These are phyloP conservation scores for Ganoderma boninense DNA, from an alignment of 1,284 basidiomycete species.

Conservation along the genomic window DNA sequence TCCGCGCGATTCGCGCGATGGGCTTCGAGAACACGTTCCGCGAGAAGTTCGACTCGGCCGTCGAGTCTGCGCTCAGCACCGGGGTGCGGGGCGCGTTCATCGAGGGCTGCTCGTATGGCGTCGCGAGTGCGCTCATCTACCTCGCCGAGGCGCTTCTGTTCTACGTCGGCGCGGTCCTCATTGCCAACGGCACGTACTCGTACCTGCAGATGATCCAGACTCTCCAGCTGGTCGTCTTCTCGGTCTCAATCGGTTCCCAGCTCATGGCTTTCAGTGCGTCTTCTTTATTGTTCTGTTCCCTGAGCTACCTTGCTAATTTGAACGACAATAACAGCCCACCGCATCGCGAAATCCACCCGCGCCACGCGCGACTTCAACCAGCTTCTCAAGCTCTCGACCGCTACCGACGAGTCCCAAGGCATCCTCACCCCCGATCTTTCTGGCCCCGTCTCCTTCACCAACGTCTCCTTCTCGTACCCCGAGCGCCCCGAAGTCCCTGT, in stretches of 20 bases:
- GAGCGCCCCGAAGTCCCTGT: slow-evolving; percentile 78
- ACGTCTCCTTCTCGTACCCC: slow-evolving; percentile 87
- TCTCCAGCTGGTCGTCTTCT: slow-evolving; percentile 92
- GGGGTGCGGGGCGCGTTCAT: slow-evolving; percentile 85
- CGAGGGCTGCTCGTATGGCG: slow-evolving; percentile 85
- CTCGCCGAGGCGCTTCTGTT: slow-evolving; percentile 91
- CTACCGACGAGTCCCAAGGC: slow-evolving; percentile 76
- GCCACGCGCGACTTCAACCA: slow-evolving; percentile 83
- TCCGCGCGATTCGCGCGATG: slow-evolving; percentile 91
- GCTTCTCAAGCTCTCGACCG: slow-evolving; percentile 66
- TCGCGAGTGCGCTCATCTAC: slow-evolving; percentile 86
- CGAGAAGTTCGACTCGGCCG: slow-evolving; percentile 71
- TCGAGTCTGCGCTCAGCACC: slow-evolving; percentile 67
- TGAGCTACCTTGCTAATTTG: slow-evolving; percentile 20
- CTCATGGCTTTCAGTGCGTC: slow-evolving; percentile 88
- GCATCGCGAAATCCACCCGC: slow-evolving; percentile 81
- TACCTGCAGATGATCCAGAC: slow-evolving; percentile 91
- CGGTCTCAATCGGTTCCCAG: slow-evolving; percentile 90
- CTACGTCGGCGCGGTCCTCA: slow-evolving; percentile 87
- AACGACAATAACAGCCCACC: slow-evolving; percentile 62
- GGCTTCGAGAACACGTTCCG: slow-evolving; percentile 84
- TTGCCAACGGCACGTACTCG: slow-evolving; percentile 82
- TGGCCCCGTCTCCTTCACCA: slow-evolving; percentile 72
- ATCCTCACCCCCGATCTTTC: slow-evolving; percentile 67
- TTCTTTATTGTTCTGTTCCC: slow-evolving; percentile 15